These are phyloP conservation scores for Tillandsia fasciculata DNA, from an alignment of 176 grass and related monocot genomes.

Conservation along the genomic window DNA sequence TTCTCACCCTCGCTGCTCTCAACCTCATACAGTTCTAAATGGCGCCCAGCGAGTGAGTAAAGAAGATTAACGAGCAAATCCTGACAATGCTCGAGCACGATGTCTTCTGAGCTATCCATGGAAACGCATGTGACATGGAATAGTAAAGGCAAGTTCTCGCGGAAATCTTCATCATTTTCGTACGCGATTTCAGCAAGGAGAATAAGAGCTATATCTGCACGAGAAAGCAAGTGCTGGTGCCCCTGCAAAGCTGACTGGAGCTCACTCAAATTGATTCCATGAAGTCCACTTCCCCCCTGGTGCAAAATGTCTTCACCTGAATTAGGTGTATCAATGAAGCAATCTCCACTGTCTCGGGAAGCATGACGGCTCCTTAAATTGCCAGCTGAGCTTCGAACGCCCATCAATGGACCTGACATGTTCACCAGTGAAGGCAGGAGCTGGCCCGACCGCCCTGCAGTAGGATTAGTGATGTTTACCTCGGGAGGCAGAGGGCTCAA, in stretches of 20 bases:
- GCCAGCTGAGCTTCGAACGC: slow-evolving; percentile 75
- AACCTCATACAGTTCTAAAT: slow-evolving; percentile 91
- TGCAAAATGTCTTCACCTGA: slow-evolving; percentile 88
- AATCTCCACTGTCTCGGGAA: slow-evolving; percentile 91
- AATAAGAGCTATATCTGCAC: slow-evolving; percentile 95
- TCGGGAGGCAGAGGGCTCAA: slow-evolving; percentile 89
- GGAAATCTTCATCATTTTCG: slow-evolving; percentile 97
- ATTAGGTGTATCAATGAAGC: slow-evolving; percentile 82
- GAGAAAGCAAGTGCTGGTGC: slow-evolving; percentile 89
- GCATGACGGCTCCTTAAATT: slow-evolving; percentile 90
- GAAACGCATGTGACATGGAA: slow-evolving; percentile 99
- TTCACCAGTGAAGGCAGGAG: slow-evolving; percentile 86
- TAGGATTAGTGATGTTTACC: slow-evolving; percentile 57
- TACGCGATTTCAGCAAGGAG: slow-evolving; percentile 97
- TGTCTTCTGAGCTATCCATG: slow-evolving; percentile 98
- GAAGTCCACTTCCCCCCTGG: slow-evolving; percentile 55
- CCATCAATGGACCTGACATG: slow-evolving; percentile 90
- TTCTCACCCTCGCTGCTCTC: slow-evolving; percentile 85
- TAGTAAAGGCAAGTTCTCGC: slow-evolving; percentile 86
- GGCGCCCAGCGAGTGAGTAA: slow-evolving; percentile 85
- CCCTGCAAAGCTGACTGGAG: slow-evolving; percentile 94
- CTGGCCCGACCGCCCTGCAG: slow-evolving; percentile 74
- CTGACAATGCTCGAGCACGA: slow-evolving; percentile 96
- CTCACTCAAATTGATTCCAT: slow-evolving; percentile 85
- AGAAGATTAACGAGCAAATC: slow-evolving; percentile 95